A percentile compares a stretch with the other conserved stretches of the same genome.
phyloP scores from a whole-genome alignment of 148 eudicot species.

The Oxyria digyna region DNA sequence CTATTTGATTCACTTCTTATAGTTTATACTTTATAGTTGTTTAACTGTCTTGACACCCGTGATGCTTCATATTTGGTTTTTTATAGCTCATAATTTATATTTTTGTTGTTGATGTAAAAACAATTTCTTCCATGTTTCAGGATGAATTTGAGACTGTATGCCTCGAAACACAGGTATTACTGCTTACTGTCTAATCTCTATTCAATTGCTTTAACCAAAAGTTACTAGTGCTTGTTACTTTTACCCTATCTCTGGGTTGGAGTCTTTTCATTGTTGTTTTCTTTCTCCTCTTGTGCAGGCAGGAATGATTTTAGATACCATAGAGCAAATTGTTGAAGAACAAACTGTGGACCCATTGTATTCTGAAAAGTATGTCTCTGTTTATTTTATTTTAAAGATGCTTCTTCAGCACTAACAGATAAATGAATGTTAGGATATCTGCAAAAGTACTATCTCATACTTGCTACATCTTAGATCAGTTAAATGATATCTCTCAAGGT shows the following conservation, averaged over 20 bases:
- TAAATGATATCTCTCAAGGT: neutral
- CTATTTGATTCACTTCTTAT: neutral
- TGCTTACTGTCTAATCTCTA: conserved; percentile 1
- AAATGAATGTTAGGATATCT: neutral
- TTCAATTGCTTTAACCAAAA: neutral
- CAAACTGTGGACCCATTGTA: conserved; percentile 50
- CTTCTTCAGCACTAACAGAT: neutral
- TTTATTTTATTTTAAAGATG: neutral
- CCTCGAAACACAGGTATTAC: conserved; percentile 47
- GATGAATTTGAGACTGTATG: conserved; percentile 44
- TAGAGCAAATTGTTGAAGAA: conserved; percentile 64
- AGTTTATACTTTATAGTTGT: neutral
- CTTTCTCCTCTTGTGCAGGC: neutral
- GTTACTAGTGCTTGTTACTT: neutral
- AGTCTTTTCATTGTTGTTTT: neutral
- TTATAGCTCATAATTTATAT: neutral
- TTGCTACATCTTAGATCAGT: neutral
- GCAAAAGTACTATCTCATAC: neutral
- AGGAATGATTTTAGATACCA: conserved; percentile 39
- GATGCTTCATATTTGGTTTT: neutral
- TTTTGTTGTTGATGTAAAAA: neutral
- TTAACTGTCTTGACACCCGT: neutral
- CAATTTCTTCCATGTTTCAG: conserved; percentile 29
- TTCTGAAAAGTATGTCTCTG: conserved; percentile 43
- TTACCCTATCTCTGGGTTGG: neutral